phyloP scores from a whole-genome alignment of 352 stramenopile genomes.

The Phytophthora hybrid region DNA sequence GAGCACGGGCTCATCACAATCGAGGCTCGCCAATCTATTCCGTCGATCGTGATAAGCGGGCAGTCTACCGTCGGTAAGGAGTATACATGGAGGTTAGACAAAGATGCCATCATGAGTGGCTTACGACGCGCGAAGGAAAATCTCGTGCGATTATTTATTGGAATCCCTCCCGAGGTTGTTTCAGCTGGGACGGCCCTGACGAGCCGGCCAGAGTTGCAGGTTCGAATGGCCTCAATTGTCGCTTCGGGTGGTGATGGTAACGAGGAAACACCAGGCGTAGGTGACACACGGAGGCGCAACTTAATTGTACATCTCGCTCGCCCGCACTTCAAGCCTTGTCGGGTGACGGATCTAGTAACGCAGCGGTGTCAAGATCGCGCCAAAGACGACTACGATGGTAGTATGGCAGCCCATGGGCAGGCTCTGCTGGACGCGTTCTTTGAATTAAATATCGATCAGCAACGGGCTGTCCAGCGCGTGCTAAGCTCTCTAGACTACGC shows the following conservation, averaged over 20 bases:
- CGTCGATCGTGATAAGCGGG: conserved; percentile 61
- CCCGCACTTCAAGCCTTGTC: conserved; percentile 66
- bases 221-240: conserved; percentile 27
- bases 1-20: conserved; percentile 57
- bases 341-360: conserved; percentile 51
- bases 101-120: conserved; percentile 73
- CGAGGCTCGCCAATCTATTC: conserved; percentile 67
- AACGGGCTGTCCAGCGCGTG: conserved; percentile 72
- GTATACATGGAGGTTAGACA: conserved; percentile 83
- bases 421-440: conserved; percentile 59
- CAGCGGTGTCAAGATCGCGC: conserved; percentile 41
- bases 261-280: conserved; percentile 35
- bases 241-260: conserved; percentile 21
- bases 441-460: conserved; percentile 83
- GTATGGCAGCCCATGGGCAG: conserved; percentile 26
- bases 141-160: conserved; percentile 77
- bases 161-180: conserved; percentile 53
- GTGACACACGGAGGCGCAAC: conserved; percentile 62
- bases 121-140: conserved; percentile 81
- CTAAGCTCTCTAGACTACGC: conserved; percentile 94
- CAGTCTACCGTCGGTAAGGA: conserved; percentile 65
- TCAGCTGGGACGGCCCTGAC: conserved; percentile 44
- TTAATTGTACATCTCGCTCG: conserved; percentile 70
- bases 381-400: conserved; percentile 22
- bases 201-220: conserved; percentile 46